Evolutionary conservation across 2,329 filamentous ascomycete genomes (phyloP), one percentile per base, ranked within the genome.

Genomic region (Clonostachys sp.): DNA sequence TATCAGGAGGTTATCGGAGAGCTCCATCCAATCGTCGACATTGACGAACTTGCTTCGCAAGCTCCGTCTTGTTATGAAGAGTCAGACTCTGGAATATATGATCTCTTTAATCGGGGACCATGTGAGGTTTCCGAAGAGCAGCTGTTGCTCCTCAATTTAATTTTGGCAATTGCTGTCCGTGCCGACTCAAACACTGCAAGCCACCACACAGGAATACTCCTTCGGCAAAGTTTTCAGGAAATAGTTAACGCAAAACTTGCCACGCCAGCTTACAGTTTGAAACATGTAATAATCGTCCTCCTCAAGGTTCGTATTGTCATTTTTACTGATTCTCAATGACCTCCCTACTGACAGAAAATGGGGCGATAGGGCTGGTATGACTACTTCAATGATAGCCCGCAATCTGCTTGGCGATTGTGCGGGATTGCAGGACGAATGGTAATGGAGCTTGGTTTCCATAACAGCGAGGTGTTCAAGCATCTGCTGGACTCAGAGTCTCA

Each of bases 381-480:
- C 30, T 60, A 55, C 42, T 61, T 61, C 34, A 48, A 56, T 9
- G 58, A 57, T 2, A 50, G 51, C 42, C 50, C 51, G 0, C 56
- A 54, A 1, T 55, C 50, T 14, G 57, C 58, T 3, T 59, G 56
- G 57, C 53, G 58, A 3, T 60, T 61, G 58, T 61, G 57, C 2
- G 58, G 58, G 0, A 48, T 54, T 3, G 58, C 57, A 6, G 58
- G 58, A 2, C 51, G 54, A 4, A 57, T 59, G 44, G 12, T 58
- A 8, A 56, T 61, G 55, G 58, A 61, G 30, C 56, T 61, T 4
- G 58, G 58, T 1, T 49, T 60, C 2, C 58, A 61, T n/a, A 58
- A 53, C n/a, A 48, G 54, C 13, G 56, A 59, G 1, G 55, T 60
- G 2, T 53, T 51, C 1, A 50, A 54, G 12, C 55, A 61, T 12